Evolutionary conservation across 352 stramenopile genomes (phyloP).

Genomic region (Elongisporangium anandrum): DNA sequence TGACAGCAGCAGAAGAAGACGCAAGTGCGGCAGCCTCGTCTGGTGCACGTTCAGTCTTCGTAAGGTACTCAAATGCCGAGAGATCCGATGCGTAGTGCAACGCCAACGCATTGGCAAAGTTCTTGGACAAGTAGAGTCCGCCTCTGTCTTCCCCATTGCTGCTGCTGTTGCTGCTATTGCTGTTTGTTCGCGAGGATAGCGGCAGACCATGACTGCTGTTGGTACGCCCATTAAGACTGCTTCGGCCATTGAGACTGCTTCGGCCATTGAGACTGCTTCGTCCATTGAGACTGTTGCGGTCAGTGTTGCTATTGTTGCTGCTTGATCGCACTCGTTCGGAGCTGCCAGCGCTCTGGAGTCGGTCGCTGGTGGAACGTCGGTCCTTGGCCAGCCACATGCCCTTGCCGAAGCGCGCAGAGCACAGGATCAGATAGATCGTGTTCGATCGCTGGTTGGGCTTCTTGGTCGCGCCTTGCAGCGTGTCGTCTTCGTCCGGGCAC

Average conservation of each 20-base stretch:
- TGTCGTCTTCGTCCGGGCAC: conserved; percentile 16
- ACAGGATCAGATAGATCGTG: conserved; percentile 68
- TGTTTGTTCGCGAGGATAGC: background rate
- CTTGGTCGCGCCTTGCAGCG: conserved; percentile 9
- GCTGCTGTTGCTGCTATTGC: conserved; percentile 8
- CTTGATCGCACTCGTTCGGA: conserved; percentile 1
- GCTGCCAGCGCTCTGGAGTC: background rate
- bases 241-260: too few species aligned
- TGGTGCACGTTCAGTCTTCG: conserved; percentile 2
- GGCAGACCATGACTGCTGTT: conserved; percentile 3
- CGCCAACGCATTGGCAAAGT: conserved; percentile 60
- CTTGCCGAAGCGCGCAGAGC: conserved; percentile 74
- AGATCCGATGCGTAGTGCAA: conserved; percentile 70
- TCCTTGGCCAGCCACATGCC: conserved; percentile 75
- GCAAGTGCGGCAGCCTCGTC: too few species aligned
- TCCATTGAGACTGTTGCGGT: conserved; percentile 9
- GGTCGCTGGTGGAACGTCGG: conserved; percentile 11
- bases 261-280: conserved; percentile 2
- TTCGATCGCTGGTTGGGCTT: conserved; percentile 7
- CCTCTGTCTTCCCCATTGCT: conserved; percentile 13
- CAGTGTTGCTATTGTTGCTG: background rate
- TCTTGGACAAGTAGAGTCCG: conserved; percentile 61
- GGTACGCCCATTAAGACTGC: too few species aligned
- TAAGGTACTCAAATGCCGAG: conserved; percentile 33
- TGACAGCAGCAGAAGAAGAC: background rate